phyloP scores from a whole-genome alignment of 2,329 filamentous ascomycete species.

The Ceratocystis papillata region DNA sequence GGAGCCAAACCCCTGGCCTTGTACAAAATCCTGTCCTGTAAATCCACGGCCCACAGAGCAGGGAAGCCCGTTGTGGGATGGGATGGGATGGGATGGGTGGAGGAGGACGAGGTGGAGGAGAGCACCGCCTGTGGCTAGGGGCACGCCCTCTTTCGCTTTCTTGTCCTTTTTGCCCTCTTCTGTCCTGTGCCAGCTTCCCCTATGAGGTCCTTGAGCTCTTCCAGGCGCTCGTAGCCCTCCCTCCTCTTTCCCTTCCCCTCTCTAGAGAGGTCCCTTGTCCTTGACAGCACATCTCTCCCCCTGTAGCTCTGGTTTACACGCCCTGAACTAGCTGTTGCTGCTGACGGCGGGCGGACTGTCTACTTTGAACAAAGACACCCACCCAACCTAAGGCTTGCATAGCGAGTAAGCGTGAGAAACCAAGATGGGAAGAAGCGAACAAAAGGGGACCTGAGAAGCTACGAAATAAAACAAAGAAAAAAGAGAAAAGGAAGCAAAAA shows the following conservation, averaged over 20 bases:
- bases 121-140: conserved; percentile 7
- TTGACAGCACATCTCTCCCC: conserved; percentile 7
- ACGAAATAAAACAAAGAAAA: background rate
- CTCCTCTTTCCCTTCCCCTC: background rate
- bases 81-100: background rate
- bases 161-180: background rate
- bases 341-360: background rate
- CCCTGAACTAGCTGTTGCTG: background rate
- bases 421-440: background rate
- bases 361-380: background rate
- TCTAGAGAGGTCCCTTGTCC: background rate
- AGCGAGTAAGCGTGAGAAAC: background rate
- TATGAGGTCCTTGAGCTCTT: background rate
- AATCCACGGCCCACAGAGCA: conserved; percentile 2
- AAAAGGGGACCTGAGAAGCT: background rate
- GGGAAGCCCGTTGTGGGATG: conserved; percentile 1
- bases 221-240: background rate
- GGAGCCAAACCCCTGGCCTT: background rate
- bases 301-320: background rate
- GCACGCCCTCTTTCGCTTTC: background rate
- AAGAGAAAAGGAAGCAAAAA: background rate
- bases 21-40: conserved; percentile 5
- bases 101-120: background rate
- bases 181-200: conserved; percentile 5
- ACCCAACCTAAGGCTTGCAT: background rate